These are phyloP conservation scores for Leucocoprinus sp. DNA, from an alignment of 768 basidiomycete species.

Conservation along the genomic window DNA sequence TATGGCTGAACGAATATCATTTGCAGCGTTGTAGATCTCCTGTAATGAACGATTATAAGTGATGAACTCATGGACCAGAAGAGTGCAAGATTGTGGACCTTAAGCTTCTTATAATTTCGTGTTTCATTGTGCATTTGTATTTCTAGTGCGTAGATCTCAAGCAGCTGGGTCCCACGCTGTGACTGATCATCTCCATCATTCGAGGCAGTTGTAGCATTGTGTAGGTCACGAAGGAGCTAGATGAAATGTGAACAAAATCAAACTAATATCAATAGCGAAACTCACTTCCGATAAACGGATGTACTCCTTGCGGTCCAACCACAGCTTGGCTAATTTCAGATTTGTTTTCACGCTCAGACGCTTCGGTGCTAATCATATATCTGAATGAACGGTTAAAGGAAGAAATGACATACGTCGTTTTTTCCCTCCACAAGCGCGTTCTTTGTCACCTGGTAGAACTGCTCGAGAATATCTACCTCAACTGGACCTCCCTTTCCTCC, in stretches of 20 bases:
- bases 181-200: constrained; percentile 77
- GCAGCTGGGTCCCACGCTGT: constrained; percentile 86
- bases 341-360: constrained; percentile 93
- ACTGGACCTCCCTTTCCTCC: constrained; percentile 74
- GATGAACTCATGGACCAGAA: neutral
- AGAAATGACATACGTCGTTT: constrained; percentile 67
- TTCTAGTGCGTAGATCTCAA: constrained; percentile 97
- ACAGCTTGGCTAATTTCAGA: constrained; percentile 92
- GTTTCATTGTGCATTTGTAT: constrained; percentile 99
- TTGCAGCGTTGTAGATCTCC: constrained; percentile 97
- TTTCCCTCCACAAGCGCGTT: constrained; percentile 86
- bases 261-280: neutral
- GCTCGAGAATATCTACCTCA: constrained; percentile 82
- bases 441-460: constrained; percentile 92
- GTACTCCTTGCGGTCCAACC: constrained; percentile 94
- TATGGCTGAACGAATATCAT: constrained; percentile 89
- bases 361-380: constrained; percentile 30
- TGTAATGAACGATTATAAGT: constrained; percentile 23
- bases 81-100: constrained; percentile 38
- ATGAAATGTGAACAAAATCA: neutral
- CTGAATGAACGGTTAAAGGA: neutral
- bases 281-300: constrained; percentile 69
- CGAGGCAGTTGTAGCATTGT: constrained; percentile 50
- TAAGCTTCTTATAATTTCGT: constrained; percentile 91
- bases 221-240: constrained; percentile 73